Percentiles rank a stretch among this genome's conserved stretches.
These are phyloP conservation scores for Manihot esculenta DNA, from an alignment of 441 rosid genomes.

Conservation along the genomic window DNA sequence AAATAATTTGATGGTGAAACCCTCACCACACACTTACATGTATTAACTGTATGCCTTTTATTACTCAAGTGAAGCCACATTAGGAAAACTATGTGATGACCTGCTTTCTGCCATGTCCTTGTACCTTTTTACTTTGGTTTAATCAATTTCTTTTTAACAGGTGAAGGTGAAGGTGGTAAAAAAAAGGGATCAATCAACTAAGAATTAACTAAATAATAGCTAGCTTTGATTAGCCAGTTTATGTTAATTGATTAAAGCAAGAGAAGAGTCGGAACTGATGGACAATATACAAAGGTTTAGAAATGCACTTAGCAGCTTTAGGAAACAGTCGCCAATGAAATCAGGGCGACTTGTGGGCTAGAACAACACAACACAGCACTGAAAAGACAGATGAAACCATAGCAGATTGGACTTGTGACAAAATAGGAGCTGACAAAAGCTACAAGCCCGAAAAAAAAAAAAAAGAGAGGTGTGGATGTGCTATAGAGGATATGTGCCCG, in stretches of 20 bases:
- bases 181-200: too few species aligned
- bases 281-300: background rate
- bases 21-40: too few species aligned
- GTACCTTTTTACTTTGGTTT: too few species aligned
- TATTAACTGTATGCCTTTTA: background rate
- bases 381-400: constrained; percentile 25
- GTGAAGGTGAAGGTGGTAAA: too few species aligned
- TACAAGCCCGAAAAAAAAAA: constrained; percentile 19
- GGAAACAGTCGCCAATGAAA: background rate
- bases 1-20: constrained; percentile 11
- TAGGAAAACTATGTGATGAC: background rate
- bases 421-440: constrained; percentile 7
- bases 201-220: too few species aligned
- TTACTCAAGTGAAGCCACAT: background rate
- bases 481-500: constrained; percentile 24
- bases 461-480: background rate
- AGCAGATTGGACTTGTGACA: constrained; percentile 7
- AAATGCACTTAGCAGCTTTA: background rate
- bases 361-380: background rate
- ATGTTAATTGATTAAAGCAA: too few species aligned
- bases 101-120: too few species aligned
- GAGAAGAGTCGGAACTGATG: background rate
- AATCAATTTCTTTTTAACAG: too few species aligned
- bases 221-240: too few species aligned
- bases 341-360: constrained; percentile 1